Base-by-base conservation (phyloP, 2,329 filamentous ascomycete species). In the Whalleya microplaca region DNA sequence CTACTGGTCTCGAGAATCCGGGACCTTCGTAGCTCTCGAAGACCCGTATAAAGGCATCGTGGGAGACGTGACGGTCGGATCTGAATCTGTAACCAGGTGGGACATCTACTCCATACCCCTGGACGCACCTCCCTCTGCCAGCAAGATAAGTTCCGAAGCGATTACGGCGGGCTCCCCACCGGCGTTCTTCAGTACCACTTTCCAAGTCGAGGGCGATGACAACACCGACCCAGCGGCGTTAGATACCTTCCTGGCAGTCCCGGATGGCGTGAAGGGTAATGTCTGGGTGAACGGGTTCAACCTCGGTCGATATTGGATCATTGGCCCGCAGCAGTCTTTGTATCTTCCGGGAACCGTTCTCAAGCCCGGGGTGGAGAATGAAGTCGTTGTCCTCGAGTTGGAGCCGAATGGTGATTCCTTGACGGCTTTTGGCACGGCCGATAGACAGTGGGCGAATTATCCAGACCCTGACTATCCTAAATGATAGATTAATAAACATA, bases 41-140 rank as follows among this genome's bases (percentile, higher is more conserved):
- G 78, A 83, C 32, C 80, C 75, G 21, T 69, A 68, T 20, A 82
- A 82, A 59, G 80, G 80, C 0, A 75, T 82, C 16, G 59, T 72
- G 5, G 75, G 74, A 1, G 68, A 79, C 48, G 76, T 82, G 1
- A 76, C 70, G 0, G 55, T 82, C 1, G 76, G 73, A 1, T 64
- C 53, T 0, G 61, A 51, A 0, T 59, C 69, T 0, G 48, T 80
- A 1, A 51, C 52, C 1, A 71, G 69, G 8, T 80, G 78, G 78
- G 61, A 72, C n/a, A 70, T 72, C 21, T 77, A 75, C 52, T 63
- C 74, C 1, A 52, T 80, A 9, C 70, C 72, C 0, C 63, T 78
- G 0, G 68, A 72, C n/a, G 48, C 45, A 9, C 64, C 63, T 2
- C 71, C 69, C 1, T 37, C 54, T 14, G 21, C 8, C 12, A 19